Base-by-base conservation (phyloP, 176 grass and related monocot species). In the Puya raimondii region DNA sequence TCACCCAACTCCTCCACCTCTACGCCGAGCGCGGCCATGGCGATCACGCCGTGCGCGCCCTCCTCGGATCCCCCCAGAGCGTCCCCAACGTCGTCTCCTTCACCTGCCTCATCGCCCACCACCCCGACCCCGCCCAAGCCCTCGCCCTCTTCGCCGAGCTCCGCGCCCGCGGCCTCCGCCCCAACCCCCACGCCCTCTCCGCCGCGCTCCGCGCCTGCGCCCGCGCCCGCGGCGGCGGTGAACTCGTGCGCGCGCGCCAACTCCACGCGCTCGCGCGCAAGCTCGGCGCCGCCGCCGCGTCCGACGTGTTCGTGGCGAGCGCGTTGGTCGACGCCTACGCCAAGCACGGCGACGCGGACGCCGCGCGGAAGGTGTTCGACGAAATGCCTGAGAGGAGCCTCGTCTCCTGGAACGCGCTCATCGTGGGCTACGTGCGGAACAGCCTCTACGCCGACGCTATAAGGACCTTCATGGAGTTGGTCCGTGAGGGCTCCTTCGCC, bases 1-100 rank as follows among this genome's bases (percentile, higher is more conserved):
- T 78, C 75, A 78, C 82, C 23, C 72, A 81, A 76, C 81, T 88
- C 61, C 57, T 88, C 81, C 78, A 82, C 70, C 81, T 84, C 74
- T 88, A 84, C 63, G 78, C 81, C 61, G 68, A 68, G 21, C 48
- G 21, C 12, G 86, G 81, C 66, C 53, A 47, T 27, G 74, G 71
- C 66, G 23, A 16, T 48, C 71, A 29, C 18, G 74, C 78, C n/a
- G 16, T 79, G 51, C 66, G 49, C 59, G 49, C 65, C 59, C 74
- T 85, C 77, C 29, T 49, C 27, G 14, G 22, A 65, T 23, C 58
- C 23, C 27, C 47, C 53, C 70, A 48, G 4, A 48, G 48, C 51
- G 4, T 56, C 53, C 17, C 69, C 74, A 79, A 48, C 74, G 17
- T 47, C 48, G 74, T 65, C 70, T 27, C 63, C 61, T 81, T 73